Conservation (phyloP, 2,329 filamentous ascomycete genomes). For the Rhinocladiella similis region DNA sequence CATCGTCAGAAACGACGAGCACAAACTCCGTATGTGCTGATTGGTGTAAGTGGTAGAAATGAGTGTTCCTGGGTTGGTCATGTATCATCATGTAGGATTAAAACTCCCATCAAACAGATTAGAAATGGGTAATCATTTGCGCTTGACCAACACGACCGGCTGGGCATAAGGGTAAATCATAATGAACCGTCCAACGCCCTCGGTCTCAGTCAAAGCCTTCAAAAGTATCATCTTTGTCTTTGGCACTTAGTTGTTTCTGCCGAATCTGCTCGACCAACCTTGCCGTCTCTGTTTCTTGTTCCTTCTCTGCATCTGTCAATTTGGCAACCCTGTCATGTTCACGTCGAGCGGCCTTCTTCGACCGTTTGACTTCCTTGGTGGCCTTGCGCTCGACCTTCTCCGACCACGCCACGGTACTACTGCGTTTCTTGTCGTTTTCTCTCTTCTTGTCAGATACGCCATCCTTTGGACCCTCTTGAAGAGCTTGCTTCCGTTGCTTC, state of each 20-base stretch:
- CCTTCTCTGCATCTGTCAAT: slow-evolving; percentile 71
- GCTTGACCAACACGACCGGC: too few species aligned
- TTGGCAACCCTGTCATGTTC: slow-evolving; percentile 63
- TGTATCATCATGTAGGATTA: too few species aligned
- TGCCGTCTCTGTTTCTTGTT: slow-evolving; percentile 63
- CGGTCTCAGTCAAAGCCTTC: slow-evolving; percentile 34
- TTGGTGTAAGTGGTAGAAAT: too few species aligned
- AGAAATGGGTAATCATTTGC: too few species aligned
- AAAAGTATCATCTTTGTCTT: slow-evolving; percentile 37
- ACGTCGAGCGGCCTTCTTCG: slow-evolving; percentile 64
- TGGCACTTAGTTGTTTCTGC: slow-evolving; percentile 54
- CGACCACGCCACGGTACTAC: slow-evolving; percentile 71
- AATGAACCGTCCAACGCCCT: too few species aligned
- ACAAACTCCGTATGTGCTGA: too few species aligned
- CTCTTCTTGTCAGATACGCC: slow-evolving; percentile 27
- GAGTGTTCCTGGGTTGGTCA: too few species aligned
- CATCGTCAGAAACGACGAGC: too few species aligned
- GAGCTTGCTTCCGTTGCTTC: slow-evolving; percentile 59
- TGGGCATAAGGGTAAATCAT: too few species aligned
- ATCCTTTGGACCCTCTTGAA: slow-evolving; percentile 42
- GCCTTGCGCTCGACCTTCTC: slow-evolving; percentile 67
- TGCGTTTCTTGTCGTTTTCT: slow-evolving; percentile 44
- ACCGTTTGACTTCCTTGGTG: slow-evolving; percentile 60
- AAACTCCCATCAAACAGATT: too few species aligned
- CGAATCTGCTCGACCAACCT: slow-evolving; percentile 66